phyloP scores from a whole-genome alignment of 371 early-diverging fungal genomes.

The Mucor sp. region DNA sequence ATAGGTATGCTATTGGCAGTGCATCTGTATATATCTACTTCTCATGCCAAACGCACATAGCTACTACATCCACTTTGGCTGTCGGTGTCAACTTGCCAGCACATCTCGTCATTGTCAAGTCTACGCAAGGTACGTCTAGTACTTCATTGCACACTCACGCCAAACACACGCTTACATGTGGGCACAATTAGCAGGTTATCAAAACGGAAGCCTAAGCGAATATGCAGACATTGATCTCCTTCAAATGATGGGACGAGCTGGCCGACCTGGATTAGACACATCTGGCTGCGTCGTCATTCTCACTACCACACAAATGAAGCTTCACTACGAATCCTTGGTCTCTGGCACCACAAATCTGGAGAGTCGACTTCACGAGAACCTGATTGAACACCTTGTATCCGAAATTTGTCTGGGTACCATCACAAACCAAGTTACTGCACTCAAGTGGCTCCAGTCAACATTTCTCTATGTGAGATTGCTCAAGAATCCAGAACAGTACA shows the following conservation, averaged over 20 bases:
- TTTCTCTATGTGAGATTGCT: conserved; percentile 71
- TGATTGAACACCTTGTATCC: conserved; percentile 83
- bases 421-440: conserved; percentile 47
- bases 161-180: neutral
- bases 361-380: conserved; percentile 74
- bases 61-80: conserved; percentile 89
- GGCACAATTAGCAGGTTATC: conserved; percentile 50
- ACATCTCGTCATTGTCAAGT: conserved; percentile 85
- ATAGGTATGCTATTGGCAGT: conserved; percentile 54
- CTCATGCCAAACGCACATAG: conserved; percentile 26
- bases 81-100: conserved; percentile 96
- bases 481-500: conserved; percentile 66
- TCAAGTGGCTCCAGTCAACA: conserved; percentile 76
- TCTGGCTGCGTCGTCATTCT: conserved; percentile 79
- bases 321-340: conserved; percentile 59
- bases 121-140: conserved; percentile 47
- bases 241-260: conserved; percentile 96
- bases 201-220: conserved; percentile 57
- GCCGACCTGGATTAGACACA: conserved; percentile 85
- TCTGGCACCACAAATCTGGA: conserved; percentile 63
- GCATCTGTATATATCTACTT: neutral
- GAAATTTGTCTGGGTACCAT: conserved; percentile 82
- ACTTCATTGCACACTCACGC: neutral
- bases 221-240: conserved; percentile 73
- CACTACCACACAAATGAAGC: conserved; percentile 58